Evolutionary conservation across 1,284 basidiomycete genomes (phyloP), one percentile per base, ranked within the genome.

Genomic region (Melampsora medusae): DNA sequence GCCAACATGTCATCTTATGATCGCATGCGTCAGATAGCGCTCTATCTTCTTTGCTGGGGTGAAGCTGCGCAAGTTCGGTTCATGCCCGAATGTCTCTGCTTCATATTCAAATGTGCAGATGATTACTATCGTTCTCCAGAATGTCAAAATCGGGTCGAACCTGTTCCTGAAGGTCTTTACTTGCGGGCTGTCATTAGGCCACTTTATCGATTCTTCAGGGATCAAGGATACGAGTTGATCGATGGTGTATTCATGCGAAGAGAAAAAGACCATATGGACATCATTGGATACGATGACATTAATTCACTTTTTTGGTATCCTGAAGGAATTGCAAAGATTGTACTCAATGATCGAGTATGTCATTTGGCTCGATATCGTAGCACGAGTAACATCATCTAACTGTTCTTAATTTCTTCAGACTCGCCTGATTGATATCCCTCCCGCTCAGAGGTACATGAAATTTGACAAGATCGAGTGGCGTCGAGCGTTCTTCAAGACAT

Each of bases 231-330:
- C 82, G 96, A 99, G 84, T 91, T 97, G 49, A 87, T 93, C 46
- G 96, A 98, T 81, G 95, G 94, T 69, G 94, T 94, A 84, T 98
- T 97, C 83, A 90, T 99, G 67, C 87, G 92, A 80, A 49, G 73
- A 10, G 96, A 99, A 86, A 87, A 87, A 82, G 96, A 99, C 81
- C 97, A 98, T 83, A 90, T 94, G 78, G 87, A 90, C 79, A 93
- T 97, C 81, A 97, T 99, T 82, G 97, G 96, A 14, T 99, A 99
- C 82, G 96, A 99, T 84, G 96, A 99, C 84, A 91, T 99, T 81
- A 99, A 99, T 83, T 96, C 99, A 84, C 86, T 99, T 62, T 99
- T 99, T 85, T 99, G 96, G 96, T 99, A 99, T 83, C 97, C 97
- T 4, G 97, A 99, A 81, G 97, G 97, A 56, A 96, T 99, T 81